These are phyloP conservation scores for Globisporangium paddicum DNA, from an alignment of 352 stramenopile species.

Conservation along the genomic window DNA sequence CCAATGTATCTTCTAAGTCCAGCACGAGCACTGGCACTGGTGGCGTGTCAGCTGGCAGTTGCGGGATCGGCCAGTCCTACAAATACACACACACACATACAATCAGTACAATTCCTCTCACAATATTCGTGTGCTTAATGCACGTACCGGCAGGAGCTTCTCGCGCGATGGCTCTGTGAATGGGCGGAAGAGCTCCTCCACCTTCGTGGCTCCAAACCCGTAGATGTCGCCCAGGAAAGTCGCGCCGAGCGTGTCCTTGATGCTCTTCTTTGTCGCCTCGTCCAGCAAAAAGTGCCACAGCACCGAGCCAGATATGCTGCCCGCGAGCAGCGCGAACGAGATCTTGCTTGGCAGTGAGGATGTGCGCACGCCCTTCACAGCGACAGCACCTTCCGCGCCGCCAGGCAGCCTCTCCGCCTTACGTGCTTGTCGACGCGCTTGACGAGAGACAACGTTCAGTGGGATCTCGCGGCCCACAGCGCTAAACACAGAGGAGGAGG, in stretches of 20 bases:
- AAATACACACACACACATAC: background rate
- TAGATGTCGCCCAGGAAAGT: constrained; percentile 71
- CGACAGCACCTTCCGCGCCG: constrained; percentile 14
- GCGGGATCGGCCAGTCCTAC: constrained; percentile 77
- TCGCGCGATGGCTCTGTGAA: constrained; percentile 79
- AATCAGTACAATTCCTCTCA: background rate
- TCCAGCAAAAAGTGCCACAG: constrained; percentile 76
- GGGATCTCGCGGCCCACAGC: constrained; percentile 51
- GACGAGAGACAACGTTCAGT: constrained; percentile 51
- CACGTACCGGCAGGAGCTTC: constrained; percentile 66
- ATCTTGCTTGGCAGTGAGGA: constrained; percentile 72
- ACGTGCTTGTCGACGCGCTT: constrained; percentile 55
- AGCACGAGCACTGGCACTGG: constrained; percentile 79
- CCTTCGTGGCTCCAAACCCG: constrained; percentile 42
- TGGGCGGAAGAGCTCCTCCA: constrained; percentile 65
- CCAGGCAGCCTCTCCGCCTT: constrained; percentile 29
- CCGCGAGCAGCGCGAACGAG: constrained; percentile 56
- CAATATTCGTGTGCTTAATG: background rate
- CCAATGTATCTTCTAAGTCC: constrained; percentile 83
- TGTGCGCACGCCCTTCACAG: constrained; percentile 50
- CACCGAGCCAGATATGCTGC: constrained; percentile 56
- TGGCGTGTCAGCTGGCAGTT: constrained; percentile 70
- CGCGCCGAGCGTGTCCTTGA: constrained; percentile 40
- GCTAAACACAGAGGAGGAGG: constrained; percentile 4
- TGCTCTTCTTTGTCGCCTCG: constrained; percentile 38